A percentile compares a stretch with the other conserved stretches of the same genome.
phyloP scores from a whole-genome alignment of 1,139 yeast genomes.

The Scheffersomyces cryptocercus region DNA sequence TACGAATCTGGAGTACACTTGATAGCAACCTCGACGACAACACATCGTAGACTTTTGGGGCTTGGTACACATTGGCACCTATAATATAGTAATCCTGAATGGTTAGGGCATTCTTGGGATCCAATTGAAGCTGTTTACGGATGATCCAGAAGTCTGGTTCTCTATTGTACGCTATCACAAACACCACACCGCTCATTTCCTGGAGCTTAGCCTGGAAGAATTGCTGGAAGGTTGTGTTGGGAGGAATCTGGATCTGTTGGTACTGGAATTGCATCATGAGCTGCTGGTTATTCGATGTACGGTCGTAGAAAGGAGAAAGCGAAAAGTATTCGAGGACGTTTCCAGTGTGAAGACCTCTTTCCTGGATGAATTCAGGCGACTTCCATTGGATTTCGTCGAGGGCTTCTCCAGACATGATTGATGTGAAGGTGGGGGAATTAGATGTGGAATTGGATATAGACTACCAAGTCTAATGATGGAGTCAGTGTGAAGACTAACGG shows the following conservation, averaged over 20 bases:
- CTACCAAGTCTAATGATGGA: too few species aligned
- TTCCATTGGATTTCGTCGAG: constrained; percentile 95
- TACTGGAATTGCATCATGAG: constrained; percentile 94
- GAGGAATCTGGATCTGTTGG: constrained; percentile 54
- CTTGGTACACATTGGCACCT: constrained; percentile 91
- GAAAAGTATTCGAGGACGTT: constrained; percentile 92
- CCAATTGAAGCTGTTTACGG: constrained; percentile 70
- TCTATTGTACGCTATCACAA: constrained; percentile 67
- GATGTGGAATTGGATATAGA: too few species aligned
- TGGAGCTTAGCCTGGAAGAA: constrained; percentile 55
- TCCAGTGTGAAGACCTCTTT: constrained; percentile 79
- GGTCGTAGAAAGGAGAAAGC: constrained; percentile 91
- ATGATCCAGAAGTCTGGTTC: constrained; percentile 95
- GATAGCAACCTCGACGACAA: constrained; percentile 40
- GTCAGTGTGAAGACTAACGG: too few species aligned
- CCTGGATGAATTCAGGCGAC: constrained; percentile 95
- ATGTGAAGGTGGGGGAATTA: neutral
- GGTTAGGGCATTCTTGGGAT: constrained; percentile 52
- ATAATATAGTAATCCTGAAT: constrained; percentile 78
- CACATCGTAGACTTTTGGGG: constrained; percentile 59
- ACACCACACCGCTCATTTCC: constrained; percentile 86
- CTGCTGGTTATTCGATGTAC: constrained; percentile 92
- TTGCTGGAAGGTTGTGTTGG: constrained; percentile 26
- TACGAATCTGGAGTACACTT: constrained; percentile 37
- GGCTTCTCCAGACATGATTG: constrained; percentile 26